Evolutionary conservation across 306 rosid species (phyloP), one percentile per base, ranked within the genome.

Genomic region (Vigna radiata): DNA sequence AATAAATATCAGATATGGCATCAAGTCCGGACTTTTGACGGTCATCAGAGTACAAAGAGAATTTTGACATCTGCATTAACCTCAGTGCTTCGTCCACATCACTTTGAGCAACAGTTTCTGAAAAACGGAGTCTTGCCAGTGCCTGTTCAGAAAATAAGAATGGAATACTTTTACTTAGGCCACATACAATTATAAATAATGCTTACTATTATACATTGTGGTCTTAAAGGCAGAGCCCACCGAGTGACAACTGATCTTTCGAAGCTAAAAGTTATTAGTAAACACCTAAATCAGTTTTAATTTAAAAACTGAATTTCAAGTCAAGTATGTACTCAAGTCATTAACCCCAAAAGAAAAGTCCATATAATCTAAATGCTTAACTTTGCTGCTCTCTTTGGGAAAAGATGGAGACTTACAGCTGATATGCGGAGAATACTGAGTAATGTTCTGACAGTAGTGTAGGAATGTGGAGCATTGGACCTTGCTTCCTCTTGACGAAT

Each of bases 41-140:
- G 73, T 95, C 99, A 2, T 92, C 97, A 0, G 99, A 92, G 82
- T 96, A 96, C 79, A 96, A 75, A 49, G 99, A 96, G 84, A 96
- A 96, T 79, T 96, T 92, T 3, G 98, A 96, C 99, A 96, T 92
- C 85, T 96, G 98, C 99, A 96, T 96, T 83, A 96, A 83, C 81
- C 99, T 86, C 76, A 96, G 86, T 33, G 98, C 97, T 82, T 96
- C 99, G 8, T 95, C 99, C 77, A 95, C 99, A 4, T 95, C 99
- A 81, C 97, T 92, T 84, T 95, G 99, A 83, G 94, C 99, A 79
- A 96, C 93, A 8, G 89, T 85, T 72, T 86, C 94, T 68, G 98
- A 86, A 75, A 92, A 91, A 44, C 99, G 88, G 54, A 96, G 98
- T 82, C 99, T 92, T 62, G 97, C 99, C 71, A 96, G 85, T 36